These are phyloP conservation scores for Saturnispora galanensis DNA, from an alignment of 805 yeast genomes.

Conservation along the genomic window DNA sequence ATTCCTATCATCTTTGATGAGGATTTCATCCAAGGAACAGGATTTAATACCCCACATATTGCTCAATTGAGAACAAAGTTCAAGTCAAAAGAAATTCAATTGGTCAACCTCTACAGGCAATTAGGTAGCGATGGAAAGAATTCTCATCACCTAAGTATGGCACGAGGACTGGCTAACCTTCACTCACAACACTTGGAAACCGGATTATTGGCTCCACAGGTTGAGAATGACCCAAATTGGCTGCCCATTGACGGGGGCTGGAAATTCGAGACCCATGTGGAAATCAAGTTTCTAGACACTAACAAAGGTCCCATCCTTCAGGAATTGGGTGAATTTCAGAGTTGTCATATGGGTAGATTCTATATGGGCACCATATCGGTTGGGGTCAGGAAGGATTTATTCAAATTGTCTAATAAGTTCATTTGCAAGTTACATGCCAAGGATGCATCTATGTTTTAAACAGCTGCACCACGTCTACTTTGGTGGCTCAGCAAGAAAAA, in stretches of 20 bases:
- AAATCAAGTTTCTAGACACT: too few species aligned
- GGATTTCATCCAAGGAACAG: not conserved
- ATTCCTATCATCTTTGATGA: slow-evolving; percentile 4
- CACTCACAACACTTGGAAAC: not conserved
- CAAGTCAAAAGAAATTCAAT: not conserved
- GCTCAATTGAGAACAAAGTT: not conserved
- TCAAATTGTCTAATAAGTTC: not conserved
- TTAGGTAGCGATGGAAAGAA: not conserved
- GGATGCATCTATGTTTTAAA: not conserved
- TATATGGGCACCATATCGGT: slow-evolving; percentile 9
- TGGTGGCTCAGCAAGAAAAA: too few species aligned
- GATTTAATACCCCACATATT: not conserved
- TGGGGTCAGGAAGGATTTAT: not conserved
- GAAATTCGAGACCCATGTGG: not conserved
- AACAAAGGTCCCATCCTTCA: too few species aligned
- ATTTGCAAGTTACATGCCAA: not conserved
- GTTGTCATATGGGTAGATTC: slow-evolving; percentile 10
- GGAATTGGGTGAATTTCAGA: slow-evolving; percentile 7
- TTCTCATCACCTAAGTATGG: not conserved
- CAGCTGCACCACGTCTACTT: too few species aligned
- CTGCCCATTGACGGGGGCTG: not conserved
- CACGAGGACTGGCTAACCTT: not conserved
- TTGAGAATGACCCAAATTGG: too few species aligned
- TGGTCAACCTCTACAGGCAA: not conserved
- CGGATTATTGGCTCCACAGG: too few species aligned